phyloP scores from a whole-genome alignment of 2,329 filamentous ascomycete species.

The Chalaropsis ovoidea region DNA sequence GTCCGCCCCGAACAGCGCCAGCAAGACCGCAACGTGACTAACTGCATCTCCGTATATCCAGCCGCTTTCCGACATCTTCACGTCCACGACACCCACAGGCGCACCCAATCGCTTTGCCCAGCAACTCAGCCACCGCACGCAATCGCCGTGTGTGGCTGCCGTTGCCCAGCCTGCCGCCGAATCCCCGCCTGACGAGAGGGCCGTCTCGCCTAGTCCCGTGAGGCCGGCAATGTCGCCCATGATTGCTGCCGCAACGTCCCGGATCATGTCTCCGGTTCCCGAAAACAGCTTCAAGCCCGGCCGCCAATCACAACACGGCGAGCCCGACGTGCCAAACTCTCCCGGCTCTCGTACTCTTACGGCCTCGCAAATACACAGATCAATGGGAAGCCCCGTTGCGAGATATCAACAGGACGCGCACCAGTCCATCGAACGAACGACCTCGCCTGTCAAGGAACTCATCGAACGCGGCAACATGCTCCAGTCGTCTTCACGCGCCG shows the following conservation, averaged over 20 bases:
- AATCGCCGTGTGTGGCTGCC: conserved; percentile 35
- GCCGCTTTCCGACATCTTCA: conserved; percentile 51
- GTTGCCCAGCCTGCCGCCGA: background rate
- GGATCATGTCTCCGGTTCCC: background rate
- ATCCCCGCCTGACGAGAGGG: conserved; percentile 18
- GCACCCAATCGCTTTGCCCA: conserved; percentile 45
- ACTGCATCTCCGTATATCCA: conserved; percentile 29
- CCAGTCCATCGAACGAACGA: background rate
- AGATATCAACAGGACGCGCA: conserved; percentile 3
- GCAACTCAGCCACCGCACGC: conserved; percentile 38
- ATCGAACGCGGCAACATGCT: conserved; percentile 8
- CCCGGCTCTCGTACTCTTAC: conserved; percentile 12
- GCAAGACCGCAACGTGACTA: background rate
- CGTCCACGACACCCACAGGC: conserved; percentile 44
- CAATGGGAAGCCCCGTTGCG: background rate
- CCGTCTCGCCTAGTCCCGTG: conserved; percentile 19
- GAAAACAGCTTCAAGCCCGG: conserved; percentile 49
- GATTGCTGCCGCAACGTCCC: background rate
- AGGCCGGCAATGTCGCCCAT: conserved; percentile 17
- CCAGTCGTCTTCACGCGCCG: conserved; percentile 10
- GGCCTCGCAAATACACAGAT: background rate
- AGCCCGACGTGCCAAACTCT: background rate
- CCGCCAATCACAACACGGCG: conserved; percentile 39
- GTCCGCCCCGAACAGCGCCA: background rate
- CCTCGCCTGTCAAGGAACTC: background rate